phyloP scores from a whole-genome alignment of 345 rosid species.

The Eucalyptus paniculata region DNA sequence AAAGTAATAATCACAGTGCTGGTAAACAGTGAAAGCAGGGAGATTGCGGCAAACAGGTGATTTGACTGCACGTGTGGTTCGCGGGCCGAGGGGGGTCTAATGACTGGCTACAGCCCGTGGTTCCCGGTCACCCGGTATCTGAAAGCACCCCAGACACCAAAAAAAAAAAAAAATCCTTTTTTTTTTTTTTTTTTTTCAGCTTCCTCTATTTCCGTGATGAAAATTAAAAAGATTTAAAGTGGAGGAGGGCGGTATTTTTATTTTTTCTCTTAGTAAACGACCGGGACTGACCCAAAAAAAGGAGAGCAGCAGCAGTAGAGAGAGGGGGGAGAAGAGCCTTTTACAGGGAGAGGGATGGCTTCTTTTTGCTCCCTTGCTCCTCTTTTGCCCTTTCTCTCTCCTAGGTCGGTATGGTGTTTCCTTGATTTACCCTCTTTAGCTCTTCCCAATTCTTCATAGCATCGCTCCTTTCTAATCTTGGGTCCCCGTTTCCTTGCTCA shows the following conservation, averaged over 20 bases:
- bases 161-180: neutral
- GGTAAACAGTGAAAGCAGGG: neutral
- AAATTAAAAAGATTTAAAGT: neutral
- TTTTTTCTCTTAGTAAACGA: neutral
- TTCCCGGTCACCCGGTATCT: neutral
- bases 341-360: neutral
- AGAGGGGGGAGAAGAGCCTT: neutral
- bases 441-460: neutral
- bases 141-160: neutral
- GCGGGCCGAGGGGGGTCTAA: neutral
- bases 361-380: neutral
- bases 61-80: conserved; percentile 7
- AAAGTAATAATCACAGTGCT: neutral
- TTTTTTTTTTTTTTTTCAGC: neutral
- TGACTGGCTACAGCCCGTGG: neutral
- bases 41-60: neutral
- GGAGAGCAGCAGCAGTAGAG: neutral
- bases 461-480: neutral
- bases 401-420: neutral
- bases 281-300: neutral
- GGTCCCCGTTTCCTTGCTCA: neutral
- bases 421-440: neutral
- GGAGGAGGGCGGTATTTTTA: neutral
- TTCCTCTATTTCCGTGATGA: neutral
- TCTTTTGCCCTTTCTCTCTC: neutral